Evolutionary conservation across 176 grass and related monocot species (phyloP).

Genomic region (Triticum timopheevii): DNA sequence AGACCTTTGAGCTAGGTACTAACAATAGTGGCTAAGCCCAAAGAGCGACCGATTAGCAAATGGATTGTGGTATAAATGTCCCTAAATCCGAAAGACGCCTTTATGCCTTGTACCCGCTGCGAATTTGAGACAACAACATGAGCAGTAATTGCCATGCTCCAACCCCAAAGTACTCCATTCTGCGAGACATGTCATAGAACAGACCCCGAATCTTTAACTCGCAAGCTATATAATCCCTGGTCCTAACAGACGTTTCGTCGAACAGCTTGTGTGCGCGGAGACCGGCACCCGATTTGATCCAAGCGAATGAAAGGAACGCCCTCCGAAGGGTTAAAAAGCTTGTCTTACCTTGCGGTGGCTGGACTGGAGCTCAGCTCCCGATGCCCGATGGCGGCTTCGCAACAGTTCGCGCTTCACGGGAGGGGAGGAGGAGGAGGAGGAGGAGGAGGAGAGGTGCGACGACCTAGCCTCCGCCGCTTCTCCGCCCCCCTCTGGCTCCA

Average conservation of each 20-base stretch:
- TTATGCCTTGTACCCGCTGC: background rate
- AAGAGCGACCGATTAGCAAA: background rate
- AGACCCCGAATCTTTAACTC: background rate
- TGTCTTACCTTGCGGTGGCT: conserved; percentile 6
- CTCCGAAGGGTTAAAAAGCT: background rate
- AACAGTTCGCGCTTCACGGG: background rate
- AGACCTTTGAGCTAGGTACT: background rate
- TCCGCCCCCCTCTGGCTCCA: background rate
- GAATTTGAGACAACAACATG: background rate
- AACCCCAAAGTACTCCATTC: background rate
- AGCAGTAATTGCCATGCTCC: background rate
- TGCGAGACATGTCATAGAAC: background rate
- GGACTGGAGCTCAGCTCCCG: background rate
- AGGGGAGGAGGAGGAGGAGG: conserved; percentile 16
- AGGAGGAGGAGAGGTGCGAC: background rate
- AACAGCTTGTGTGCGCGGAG: background rate
- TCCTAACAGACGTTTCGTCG: background rate
- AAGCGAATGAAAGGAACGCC: background rate
- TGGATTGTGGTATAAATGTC: too few species aligned
- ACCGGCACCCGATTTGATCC: background rate
- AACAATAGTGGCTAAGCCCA: background rate
- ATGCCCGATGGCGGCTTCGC: background rate
- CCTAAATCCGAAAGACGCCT: background rate
- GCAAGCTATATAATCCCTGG: background rate
- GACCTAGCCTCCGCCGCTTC: background rate